Evolutionary conservation across 768 basidiomycete genomes (phyloP), one percentile per base, ranked within the genome.

Genomic region (Panaeolus papilionaceus): DNA sequence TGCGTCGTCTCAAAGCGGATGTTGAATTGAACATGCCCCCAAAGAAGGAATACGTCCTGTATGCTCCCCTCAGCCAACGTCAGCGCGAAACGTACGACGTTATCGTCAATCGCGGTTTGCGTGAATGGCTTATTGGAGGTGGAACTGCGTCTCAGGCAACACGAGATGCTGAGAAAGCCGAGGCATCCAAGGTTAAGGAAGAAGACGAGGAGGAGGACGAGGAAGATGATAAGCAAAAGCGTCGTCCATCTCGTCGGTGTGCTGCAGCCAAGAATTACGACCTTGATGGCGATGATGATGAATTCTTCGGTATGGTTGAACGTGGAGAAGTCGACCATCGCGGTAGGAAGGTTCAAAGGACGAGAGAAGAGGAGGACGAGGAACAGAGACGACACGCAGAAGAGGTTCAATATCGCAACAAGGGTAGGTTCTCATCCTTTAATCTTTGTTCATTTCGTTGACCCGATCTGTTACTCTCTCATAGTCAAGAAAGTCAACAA

Each of bases 11-110:
- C 66, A 99, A 99, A 78, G 89, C 82, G 6, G 98, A 99, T 71
- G 97, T 99, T 9, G 84, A 87, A 67, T 85, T 86, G 65, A 80
- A 85, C 28, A 81, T 99, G 4, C 98, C 98, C 0, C 93, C 93
- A 2, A 95, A 95, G 80, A 96, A 96, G 77, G 94, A 96, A 78
- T 99, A 99, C 72, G 88, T 98, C 2, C 85, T 99, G 0, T 97
- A 96, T 68, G 95, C 95, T 0, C 95, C 96, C 0, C 82, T 98
- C 7, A 98, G 90, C 65, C 81, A 87, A 28, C 84, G 85, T 63
- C 98, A 99, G 74, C 88, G 90, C n/a, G 88, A 92, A 66, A 80
- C 97, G 28, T 98, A 97, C 72, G 90, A 95, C 66, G 86, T 87
- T 4, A 88, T 96, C 18, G 81, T 96, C 16, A 84, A 86, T 23